Conservation (phyloP, 176 grass and related monocot species). For the Dendrocalamus sinicus region DNA sequence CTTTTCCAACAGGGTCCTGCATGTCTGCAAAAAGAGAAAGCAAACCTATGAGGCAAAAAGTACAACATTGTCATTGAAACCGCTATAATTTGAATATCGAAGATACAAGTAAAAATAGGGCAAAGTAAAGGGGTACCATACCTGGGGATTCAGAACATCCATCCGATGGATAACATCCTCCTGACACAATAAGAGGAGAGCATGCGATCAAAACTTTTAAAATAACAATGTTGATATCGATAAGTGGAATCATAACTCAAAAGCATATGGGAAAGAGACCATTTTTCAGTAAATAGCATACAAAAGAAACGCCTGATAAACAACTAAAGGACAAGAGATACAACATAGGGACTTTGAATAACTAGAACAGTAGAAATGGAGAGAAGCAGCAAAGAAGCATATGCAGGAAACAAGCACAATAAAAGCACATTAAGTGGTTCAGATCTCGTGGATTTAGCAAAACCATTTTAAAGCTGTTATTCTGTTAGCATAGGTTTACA, state of each 20-base stretch:
- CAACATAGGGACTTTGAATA: background rate
- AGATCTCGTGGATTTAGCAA: background rate
- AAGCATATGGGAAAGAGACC: background rate
- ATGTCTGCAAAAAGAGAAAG: conserved; percentile 59
- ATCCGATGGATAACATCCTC: conserved; percentile 81
- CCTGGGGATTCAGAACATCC: conserved; percentile 94
- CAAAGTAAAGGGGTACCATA: conserved; percentile 29
- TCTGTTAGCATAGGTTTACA: background rate
- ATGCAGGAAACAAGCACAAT: background rate
- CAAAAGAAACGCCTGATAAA: conserved; percentile 15
- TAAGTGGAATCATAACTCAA: conserved; percentile 6
- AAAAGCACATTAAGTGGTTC: background rate
- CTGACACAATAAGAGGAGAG: conserved; percentile 49
- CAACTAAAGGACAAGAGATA: background rate
- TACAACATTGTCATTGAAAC: background rate
- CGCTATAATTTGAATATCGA: background rate
- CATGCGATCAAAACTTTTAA: background rate
- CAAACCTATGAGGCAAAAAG: background rate
- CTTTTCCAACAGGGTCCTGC: conserved; percentile 74
- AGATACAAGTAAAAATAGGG: background rate
- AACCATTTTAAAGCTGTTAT: conserved; percentile 2
- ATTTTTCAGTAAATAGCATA: conserved; percentile 10
- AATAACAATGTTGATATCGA: background rate
- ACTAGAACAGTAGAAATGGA: background rate
- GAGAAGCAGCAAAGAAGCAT: background rate